These are phyloP conservation scores for Fusarium incarnatum DNA, from an alignment of 2,329 filamentous ascomycete species.

Conservation along the genomic window DNA sequence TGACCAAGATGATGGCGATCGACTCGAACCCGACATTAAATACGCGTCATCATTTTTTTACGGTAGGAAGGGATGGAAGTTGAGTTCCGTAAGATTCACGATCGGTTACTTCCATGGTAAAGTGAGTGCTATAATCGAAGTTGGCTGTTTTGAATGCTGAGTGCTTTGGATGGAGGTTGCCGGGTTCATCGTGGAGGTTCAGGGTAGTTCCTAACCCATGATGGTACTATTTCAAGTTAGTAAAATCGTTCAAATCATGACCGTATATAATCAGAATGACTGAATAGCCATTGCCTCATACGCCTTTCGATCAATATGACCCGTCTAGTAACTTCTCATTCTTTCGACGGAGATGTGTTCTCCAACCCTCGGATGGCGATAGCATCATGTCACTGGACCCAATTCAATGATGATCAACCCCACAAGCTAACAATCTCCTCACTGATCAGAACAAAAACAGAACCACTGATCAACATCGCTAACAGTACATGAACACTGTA, in stretches of 20 bases:
- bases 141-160: neutral
- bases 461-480: constrained; percentile 12
- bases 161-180: neutral
- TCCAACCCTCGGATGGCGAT: neutral
- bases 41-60: neutral
- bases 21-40: neutral
- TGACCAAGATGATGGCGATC: neutral
- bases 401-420: neutral
- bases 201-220: neutral
- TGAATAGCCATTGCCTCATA: neutral
- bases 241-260: too few species aligned
- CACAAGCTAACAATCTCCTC: neutral
- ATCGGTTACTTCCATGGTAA: neutral
- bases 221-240: neutral
- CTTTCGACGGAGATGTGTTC: neutral
- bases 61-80: neutral
- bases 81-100: neutral
- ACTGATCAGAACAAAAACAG: constrained; percentile 16
- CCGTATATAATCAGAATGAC: neutral
- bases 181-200: neutral
- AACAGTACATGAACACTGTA: neutral
- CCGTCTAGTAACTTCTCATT: neutral
- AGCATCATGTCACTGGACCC: constrained; percentile 7
- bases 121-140: neutral
- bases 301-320: neutral